phyloP scores from a whole-genome alignment of 2,329 filamentous ascomycete species.

The Alternaria brassicae region DNA sequence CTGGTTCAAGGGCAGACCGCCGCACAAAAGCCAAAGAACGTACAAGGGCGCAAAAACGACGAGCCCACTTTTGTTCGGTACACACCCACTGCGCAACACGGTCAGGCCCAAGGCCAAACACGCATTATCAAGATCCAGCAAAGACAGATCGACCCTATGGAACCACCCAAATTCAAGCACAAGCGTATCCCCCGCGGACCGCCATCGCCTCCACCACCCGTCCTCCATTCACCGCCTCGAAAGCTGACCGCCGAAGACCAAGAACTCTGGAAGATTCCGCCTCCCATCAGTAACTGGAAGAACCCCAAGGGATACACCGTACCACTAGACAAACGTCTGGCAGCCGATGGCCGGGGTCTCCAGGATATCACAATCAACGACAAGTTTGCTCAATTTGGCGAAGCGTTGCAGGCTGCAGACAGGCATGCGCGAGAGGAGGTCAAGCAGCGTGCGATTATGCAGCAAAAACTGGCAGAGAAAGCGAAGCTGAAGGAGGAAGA shows the following conservation, averaged over 20 bases:
- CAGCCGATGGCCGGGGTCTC: constrained; percentile 87
- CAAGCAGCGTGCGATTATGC: constrained; percentile 89
- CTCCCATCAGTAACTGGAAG: constrained; percentile 98
- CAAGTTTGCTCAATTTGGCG: constrained; percentile 95
- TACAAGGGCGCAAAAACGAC: constrained; percentile 78
- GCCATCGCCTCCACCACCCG: constrained; percentile 87
- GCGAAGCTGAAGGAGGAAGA: constrained; percentile 96
- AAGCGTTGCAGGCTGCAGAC: constrained; percentile 93
- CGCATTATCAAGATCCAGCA: constrained; percentile 99
- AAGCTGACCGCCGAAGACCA: constrained; percentile 97
- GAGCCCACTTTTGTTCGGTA: constrained; percentile 95
- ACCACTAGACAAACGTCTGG: constrained; percentile 91
- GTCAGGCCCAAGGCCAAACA: constrained; percentile 82
- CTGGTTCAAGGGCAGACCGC: constrained; percentile 86
- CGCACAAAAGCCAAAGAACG: constrained; percentile 94
- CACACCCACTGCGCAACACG: constrained; percentile 97
- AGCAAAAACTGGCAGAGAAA: constrained; percentile 94
- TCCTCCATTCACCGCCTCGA: constrained; percentile 92
- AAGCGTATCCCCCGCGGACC: constrained; percentile 96
- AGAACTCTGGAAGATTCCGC: constrained; percentile 91
- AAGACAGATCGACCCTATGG: constrained; percentile 90
- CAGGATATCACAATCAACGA: constrained; percentile 98
- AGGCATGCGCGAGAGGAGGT: constrained; percentile 95
- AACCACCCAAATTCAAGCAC: constrained; percentile 97
- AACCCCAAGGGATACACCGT: constrained; percentile 99